Evolutionary conservation across 768 basidiomycete genomes (phyloP), one percentile per base, ranked within the genome.

Genomic region (Suillus bovinus): DNA sequence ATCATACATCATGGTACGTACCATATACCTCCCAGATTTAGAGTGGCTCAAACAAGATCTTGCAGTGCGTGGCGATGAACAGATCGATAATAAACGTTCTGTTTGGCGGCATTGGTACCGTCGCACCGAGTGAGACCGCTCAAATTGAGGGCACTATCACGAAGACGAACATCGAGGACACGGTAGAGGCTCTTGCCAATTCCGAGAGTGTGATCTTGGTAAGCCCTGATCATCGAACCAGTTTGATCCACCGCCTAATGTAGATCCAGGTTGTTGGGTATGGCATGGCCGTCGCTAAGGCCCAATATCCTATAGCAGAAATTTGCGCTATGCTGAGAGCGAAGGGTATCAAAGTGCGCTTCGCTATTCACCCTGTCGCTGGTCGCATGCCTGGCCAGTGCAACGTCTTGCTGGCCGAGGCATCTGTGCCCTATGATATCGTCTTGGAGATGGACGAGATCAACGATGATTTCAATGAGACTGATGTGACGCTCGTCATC

Each of bases 401-500:
- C 72, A 95, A 95, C 68, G 92, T 95, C n/a, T 82, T 95, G 52
- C 79, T 95, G 6, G 93, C 93, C 5, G 93, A 95, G 71, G 93
- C 93, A 3, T 89, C 90, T 6, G 93, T 95, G 16, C 93, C 93
- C 3, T 94, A 94, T 68, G 93, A 94, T 69, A 93, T 94, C 66
- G 92, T 94, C 44, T 79, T 91, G 62, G 93, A 95, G 77, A 94
- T 95, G 93, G 93, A 95, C 64, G 93, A 95, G 76, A 94, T 95
- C 78, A 94, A 95, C 71, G 91, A 94, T 44, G 93, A 95, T 71
- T 95, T 95, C 74, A 79, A 81, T 58, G 91, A 92, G 39, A 95
- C 93, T 0, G 93, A 95, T 70, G 84, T 95, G n/a, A 91, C 89
- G 8, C 84, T 95, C 22, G 93, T 94, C 65, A 94, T 94, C 65